Evolutionary conservation across 2,329 filamentous ascomycete species (phyloP).

Genomic region (Conoideocrella luteorostrata): DNA sequence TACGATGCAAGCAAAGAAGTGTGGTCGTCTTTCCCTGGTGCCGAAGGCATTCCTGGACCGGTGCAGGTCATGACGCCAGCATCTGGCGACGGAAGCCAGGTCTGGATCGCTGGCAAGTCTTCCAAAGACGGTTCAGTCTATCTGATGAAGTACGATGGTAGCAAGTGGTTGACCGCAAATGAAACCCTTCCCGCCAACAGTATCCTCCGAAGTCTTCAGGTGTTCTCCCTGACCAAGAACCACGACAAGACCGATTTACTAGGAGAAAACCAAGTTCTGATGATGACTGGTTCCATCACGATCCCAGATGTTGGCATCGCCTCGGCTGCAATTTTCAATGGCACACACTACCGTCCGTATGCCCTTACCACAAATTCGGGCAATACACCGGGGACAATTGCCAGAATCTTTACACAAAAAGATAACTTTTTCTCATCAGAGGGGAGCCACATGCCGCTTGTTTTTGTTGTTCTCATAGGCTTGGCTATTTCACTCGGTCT

Average conservation of each 20-base stretch:
- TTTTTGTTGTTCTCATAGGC: slow-evolving; percentile 73
- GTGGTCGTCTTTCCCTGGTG: slow-evolving; percentile 60
- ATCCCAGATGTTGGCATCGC: slow-evolving; percentile 72
- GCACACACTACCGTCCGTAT: slow-evolving; percentile 70
- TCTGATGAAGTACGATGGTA: slow-evolving; percentile 75
- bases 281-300: slow-evolving; percentile 78
- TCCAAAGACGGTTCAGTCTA: slow-evolving; percentile 60
- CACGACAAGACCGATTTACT: slow-evolving; percentile 63
- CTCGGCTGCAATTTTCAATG: slow-evolving; percentile 84
- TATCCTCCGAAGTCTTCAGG: slow-evolving; percentile 70
- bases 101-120: slow-evolving; percentile 76
- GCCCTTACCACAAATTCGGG: slow-evolving; percentile 65
- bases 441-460: slow-evolving; percentile 58
- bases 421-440: slow-evolving; percentile 64
- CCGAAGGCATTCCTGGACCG: slow-evolving; percentile 67
- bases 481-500: slow-evolving; percentile 72
- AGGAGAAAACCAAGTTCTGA: slow-evolving; percentile 60
- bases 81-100: slow-evolving; percentile 61
- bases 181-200: slow-evolving; percentile 59
- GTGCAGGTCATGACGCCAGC: slow-evolving; percentile 71
- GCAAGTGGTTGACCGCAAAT: slow-evolving; percentile 60
- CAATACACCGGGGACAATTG: slow-evolving; percentile 65
- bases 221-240: slow-evolving; percentile 63
- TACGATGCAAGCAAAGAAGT: slow-evolving; percentile 62
- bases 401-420: slow-evolving; percentile 77